phyloP scores from a whole-genome alignment of 225 moss, liverwort and hornwort species.

The Polytrichum formosum region DNA sequence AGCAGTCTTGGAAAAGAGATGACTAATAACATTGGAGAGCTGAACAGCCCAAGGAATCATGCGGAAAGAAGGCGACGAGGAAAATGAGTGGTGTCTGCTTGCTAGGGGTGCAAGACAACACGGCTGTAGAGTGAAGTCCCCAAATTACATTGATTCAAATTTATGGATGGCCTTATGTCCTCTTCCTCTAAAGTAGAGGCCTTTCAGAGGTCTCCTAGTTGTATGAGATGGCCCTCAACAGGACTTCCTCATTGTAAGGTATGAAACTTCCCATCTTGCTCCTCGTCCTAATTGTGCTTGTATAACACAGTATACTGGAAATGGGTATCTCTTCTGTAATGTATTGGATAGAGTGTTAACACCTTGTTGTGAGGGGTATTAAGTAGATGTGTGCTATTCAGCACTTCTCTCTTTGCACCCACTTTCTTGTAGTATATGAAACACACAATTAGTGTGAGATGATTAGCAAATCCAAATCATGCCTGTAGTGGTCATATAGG shows the following conservation, averaged over 20 bases:
- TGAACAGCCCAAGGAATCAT: neutral
- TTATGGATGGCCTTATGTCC: neutral
- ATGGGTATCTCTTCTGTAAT: too few species aligned
- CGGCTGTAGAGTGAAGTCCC: neutral
- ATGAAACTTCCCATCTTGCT: neutral
- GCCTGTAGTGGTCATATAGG: too few species aligned
- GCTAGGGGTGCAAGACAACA: neutral
- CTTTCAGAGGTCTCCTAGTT: neutral
- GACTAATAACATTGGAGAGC: neutral
- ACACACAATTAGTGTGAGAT: too few species aligned
- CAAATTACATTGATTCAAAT: neutral
- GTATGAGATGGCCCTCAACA: neutral
- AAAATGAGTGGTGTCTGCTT: neutral
- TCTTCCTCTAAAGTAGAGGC: neutral
- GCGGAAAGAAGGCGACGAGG: neutral
- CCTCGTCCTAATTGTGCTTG: neutral
- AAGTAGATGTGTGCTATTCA: too few species aligned
- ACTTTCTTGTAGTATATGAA: too few species aligned
- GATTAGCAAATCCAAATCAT: too few species aligned
- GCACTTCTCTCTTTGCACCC: too few species aligned
- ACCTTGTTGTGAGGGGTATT: too few species aligned
- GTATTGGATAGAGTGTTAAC: too few species aligned
- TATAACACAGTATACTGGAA: too few species aligned
- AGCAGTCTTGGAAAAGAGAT: neutral
- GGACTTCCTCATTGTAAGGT: conserved; percentile 3